These are phyloP conservation scores for Cyanidiococcus yangmingshanensis DNA, from an alignment of 23 red algal species.

Conservation along the genomic window DNA sequence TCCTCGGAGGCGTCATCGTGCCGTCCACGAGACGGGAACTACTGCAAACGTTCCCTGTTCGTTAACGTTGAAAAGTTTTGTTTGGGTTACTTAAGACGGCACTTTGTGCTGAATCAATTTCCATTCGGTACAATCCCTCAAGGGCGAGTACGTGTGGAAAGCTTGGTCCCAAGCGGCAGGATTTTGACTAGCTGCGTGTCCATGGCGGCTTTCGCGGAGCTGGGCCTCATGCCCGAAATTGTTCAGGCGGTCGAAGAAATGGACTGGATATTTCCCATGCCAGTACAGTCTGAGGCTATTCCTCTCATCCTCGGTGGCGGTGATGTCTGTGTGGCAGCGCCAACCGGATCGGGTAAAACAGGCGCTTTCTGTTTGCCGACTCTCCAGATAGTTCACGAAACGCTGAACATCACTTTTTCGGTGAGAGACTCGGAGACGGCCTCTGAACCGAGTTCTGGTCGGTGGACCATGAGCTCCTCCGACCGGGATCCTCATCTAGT, in stretches of 20 bases:
- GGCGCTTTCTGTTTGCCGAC: slow-evolving; percentile 32
- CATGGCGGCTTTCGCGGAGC: slow-evolving; percentile 88
- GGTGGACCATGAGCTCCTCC: slow-evolving; percentile 14
- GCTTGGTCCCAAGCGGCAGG: no score
- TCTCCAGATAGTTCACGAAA: slow-evolving; percentile 29
- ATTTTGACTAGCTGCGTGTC: no score
- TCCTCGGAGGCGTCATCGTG: no score
- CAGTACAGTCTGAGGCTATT: slow-evolving; percentile 28
- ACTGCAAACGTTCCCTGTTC: no score
- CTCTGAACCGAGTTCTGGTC: not conserved
- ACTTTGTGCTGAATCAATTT: no score
- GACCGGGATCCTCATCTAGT: slow-evolving; percentile 28
- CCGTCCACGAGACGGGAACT: no score
- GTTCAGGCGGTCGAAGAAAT: slow-evolving; percentile 44
- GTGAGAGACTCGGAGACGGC: not conserved
- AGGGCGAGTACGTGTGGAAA: no score
- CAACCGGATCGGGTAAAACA: slow-evolving; percentile 31
- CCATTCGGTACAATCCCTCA: no score
- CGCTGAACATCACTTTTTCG: slow-evolving; percentile 6
- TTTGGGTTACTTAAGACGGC: no score
- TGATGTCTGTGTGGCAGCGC: slow-evolving; percentile 23
- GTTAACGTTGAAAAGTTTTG: no score
- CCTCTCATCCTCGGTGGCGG: slow-evolving; percentile 26
- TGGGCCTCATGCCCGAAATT: slow-evolving; percentile 74
- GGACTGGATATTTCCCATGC: slow-evolving; percentile 41